These are phyloP conservation scores for Salix brachista DNA, from an alignment of 345 rosid genomes.

Conservation along the genomic window DNA sequence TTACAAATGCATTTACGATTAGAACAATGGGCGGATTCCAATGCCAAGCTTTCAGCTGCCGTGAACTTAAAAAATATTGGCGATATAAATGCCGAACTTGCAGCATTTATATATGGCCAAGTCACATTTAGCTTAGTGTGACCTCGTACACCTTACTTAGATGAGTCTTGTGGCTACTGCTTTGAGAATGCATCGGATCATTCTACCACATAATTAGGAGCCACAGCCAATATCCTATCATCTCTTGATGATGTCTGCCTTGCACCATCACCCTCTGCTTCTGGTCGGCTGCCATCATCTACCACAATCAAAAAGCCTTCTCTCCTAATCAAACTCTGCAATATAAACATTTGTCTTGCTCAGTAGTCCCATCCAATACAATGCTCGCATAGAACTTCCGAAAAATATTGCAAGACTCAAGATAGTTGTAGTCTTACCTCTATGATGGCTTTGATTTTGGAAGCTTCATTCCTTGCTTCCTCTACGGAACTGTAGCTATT, in stretches of 20 bases:
- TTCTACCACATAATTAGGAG: constrained; percentile 78
- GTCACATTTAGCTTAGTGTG: not conserved
- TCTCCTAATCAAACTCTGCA: constrained; percentile 78
- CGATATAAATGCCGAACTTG: not conserved
- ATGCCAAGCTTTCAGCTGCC: not conserved
- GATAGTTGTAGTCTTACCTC: constrained; percentile 48
- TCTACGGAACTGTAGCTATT: constrained; percentile 62
- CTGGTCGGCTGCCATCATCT: constrained; percentile 58
- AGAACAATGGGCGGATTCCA: not conserved
- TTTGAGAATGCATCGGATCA: constrained; percentile 25
- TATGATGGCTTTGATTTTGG: constrained; percentile 66
- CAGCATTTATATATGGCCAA: not conserved
- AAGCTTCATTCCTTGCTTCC: constrained; percentile 65
- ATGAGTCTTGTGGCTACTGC: not conserved
- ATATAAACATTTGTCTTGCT: not conserved
- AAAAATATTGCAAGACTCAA: not conserved
- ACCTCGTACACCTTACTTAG: not conserved
- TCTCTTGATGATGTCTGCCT: constrained; percentile 49
- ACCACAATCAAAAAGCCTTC: constrained; percentile 85
- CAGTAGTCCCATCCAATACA: not conserved
- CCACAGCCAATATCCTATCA: constrained; percentile 77
- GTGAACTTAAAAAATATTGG: not conserved
- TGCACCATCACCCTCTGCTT: constrained; percentile 43
- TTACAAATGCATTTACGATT: not conserved
- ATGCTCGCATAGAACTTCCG: not conserved